Evolutionary conservation across 305 asterid species (phyloP), one percentile per base, ranked within the genome.

Genomic region (Petunia hybrid): DNA sequence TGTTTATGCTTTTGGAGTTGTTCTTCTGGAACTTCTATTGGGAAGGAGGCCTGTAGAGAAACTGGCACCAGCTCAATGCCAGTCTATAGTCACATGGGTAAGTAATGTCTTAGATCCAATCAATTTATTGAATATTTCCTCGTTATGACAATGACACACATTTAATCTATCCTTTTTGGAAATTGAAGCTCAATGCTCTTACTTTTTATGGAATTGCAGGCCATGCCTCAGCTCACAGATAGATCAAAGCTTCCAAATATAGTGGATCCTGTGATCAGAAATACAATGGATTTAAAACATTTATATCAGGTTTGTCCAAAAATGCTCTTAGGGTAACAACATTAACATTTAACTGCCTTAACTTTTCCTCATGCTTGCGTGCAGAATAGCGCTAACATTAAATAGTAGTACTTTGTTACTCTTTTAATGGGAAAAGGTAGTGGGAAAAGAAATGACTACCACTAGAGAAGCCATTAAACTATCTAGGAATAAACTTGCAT

Each of bases 161-260:
- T 66, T 36, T 43, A 2, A 3, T 55, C 68, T 1, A 59, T 70
- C n/a, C n/a, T 48, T 42, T 63, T 77, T 2, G 46, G 6, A 69
- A 76, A 53, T 61, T 56, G 36, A 64, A 42, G 56, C 69, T 83
- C 76, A 84, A 59, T 82, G 22, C 46, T 61, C 71, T 63, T 73
- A 55, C 61, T 80, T 22, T 79, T 38, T 40, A 40, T 77, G 63
- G 55, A 73, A 53, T 46, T 83, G 83, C 78, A 93, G 97, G 97
- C 97, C 83, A 89, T 91, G 95, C 97, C 98, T 79, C 98, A 93
- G 84, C 98, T 93, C 40, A 93, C 92, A 1, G 98, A 93, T 82
- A 87, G 97, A 92, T 85, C 94, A 74, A 92, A 92, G 90, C 94
- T 92, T 83, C 96, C 96, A 7, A 88, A 60, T 78, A 90, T 93